Evolutionary conservation across 2,329 filamentous ascomycete species (phyloP), one percentile per base, ranked within the genome.

Genomic region (Lachnellula willkommii): DNA sequence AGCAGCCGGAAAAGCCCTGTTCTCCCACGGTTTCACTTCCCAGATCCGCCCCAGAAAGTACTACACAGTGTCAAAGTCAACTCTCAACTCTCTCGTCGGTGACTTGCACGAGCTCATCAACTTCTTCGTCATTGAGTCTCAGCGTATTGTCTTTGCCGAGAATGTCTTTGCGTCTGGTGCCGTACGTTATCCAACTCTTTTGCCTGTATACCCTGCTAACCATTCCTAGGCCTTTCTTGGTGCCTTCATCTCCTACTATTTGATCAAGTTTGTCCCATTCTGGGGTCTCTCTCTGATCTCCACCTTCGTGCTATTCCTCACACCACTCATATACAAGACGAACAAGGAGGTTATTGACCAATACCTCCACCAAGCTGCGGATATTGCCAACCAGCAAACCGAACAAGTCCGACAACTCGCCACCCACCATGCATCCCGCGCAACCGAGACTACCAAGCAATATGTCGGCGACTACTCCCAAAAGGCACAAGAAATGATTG

Each of bases 271-370:
- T 59, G 79, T 88, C 48, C 85, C 85, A 37, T 80, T 85, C 75
- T 88, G 85, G 85, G 84, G 82, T 37, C 79, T 88, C 61, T 75
- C 82, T 47, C 72, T 88, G 61, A 75, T 87, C 64, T 74, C 73
- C 60, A 82, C 81, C 56, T 81, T 81, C 12, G 70, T 82, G 50
- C 67, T 79, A 57, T 88, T 88, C 75, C 75, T 85, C 56, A 76
- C 75, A 12, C 85, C 85, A 32, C 76, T 88, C 52, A 66, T 87
- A 68, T 88, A 88, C 73, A 78, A 77, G 64, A 77, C 77, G 65
- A 88, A 88, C 78, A 77, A 87, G 75, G 84, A 88, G 73, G 71
- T 87, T 56, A 88, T 88, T 65, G 85, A 88, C 67, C 71, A 77
- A 61, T 79, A 87, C 64, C 69, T 88, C 63, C 73, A 80, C 70